Evolutionary conservation across 257 asterid genomes (phyloP).

Genomic region (Rehmannia glutinosa): DNA sequence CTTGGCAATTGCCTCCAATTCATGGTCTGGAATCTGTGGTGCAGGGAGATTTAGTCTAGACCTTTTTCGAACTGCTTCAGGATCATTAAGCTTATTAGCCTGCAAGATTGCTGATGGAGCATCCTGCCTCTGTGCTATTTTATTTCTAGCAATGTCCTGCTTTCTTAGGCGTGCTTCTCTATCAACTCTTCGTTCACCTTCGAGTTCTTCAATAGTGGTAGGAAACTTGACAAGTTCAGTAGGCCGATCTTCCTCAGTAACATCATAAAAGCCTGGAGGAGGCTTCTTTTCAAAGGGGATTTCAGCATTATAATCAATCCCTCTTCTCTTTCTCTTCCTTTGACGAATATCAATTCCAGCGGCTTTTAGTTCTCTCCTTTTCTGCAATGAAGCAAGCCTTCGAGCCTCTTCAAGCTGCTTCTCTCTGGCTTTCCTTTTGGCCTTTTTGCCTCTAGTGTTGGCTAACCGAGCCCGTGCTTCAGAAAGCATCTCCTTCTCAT

Average conservation of each 20-base stretch:
- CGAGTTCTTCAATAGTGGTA: constrained; percentile 94
- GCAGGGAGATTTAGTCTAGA: constrained; percentile 87
- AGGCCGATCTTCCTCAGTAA: constrained; percentile 77
- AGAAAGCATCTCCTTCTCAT: constrained; percentile 99
- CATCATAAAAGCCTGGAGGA: constrained; percentile 94
- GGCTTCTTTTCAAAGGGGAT: constrained; percentile 96
- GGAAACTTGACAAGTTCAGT: constrained; percentile 80
- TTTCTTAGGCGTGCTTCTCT: constrained; percentile 85
- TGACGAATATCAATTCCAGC: constrained; percentile 78
- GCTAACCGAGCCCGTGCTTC: constrained; percentile 97
- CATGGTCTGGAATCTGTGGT: constrained; percentile 96
- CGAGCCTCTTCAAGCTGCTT: constrained; percentile 99
- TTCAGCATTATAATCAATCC: constrained; percentile 93
- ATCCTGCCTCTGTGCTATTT: constrained; percentile 92
- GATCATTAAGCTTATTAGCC: constrained; percentile 96
- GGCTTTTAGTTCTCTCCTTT: constrained; percentile 95
- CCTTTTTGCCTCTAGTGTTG: constrained; percentile 96
- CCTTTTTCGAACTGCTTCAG: constrained; percentile 84
- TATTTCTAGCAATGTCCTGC: constrained; percentile 91
- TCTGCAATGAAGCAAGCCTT: constrained; percentile 97
- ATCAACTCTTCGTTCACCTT: constrained; percentile 97
- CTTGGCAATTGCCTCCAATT: constrained; percentile 94
- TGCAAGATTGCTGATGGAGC: constrained; percentile 91
- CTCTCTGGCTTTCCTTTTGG: constrained; percentile 95
- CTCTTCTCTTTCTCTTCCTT: constrained; percentile 90